Base-by-base conservation (phyloP, 1,139 yeast species). In the Nadsonia starkeyi-henricii region DNA sequence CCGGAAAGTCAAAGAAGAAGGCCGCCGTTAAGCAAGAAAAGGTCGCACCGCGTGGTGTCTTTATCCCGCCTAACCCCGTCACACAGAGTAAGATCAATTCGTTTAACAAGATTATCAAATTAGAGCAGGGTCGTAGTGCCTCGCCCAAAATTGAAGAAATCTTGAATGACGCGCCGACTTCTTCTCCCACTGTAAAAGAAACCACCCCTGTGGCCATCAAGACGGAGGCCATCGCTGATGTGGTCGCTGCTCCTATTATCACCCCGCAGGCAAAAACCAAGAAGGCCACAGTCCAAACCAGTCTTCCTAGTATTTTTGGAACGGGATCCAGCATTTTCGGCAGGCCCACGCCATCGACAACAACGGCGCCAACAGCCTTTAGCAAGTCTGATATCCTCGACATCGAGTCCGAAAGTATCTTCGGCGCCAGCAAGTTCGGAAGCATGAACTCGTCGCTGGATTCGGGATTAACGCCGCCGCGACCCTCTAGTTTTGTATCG, bases 1-100 rank as follows among this genome's bases (percentile, higher is more conserved):
- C 51, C 13, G 50, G 49, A 44, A 53, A 52, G 45, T n/a, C n/a
- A n/a, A 51, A 51, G 49, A 50, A 47, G 43, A 46, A 50, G 43
- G 44, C 55, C n/a, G 50, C 51, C 2, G 41, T 48, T 2, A 51
- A 45, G 21, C 45, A 48, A 47, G 46, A 49, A 21, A 23, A 47
- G 15, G 41, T 44, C 7, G 49, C 47, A 20, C 36, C 46, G 7
- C 28, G 43, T 8, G 46, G 43, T 19, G 44, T 42, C 49, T 37
- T 45, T 20, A 23, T 15, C 19, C 33, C 15, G 23, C 39, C 19
- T 23, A 45, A 41, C 28, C 47, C 13, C 30, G 21, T 26, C 37
- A 19, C 45, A 5, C 28, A 23, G 9, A 23, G 9, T 9, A 23
- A 23, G 28, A 23, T 23, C 5, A 23, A 23, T 9, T 23, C 28